Base-by-base conservation (phyloP, 2,329 filamentous ascomycete genomes). In the Hypoxylon rubiginosum region DNA sequence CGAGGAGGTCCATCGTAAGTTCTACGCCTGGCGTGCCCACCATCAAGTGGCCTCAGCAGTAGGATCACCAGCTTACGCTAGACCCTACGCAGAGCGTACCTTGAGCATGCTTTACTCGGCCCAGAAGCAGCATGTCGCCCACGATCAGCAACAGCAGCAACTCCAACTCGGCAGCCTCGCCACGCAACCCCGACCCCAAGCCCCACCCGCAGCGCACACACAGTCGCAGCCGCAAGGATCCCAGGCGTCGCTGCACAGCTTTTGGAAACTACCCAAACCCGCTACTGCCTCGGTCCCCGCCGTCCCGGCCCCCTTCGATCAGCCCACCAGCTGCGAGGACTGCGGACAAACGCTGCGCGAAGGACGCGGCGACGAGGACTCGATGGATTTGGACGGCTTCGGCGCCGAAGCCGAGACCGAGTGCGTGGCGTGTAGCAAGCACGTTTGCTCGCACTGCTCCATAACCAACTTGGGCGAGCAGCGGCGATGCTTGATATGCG, bases 401-500 rank as follows among this genome's bases (percentile, higher is more conserved):
- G 77, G 79, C 17, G 76, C 76, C 3, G 79, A 80, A 68, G 78
- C 76, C 17, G 74, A 77, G n/a, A 72, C 62, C 69, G 66, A 73
- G 3, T 89, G 87, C 57, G 80, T 79, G 8, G 80, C 78, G 0
- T 90, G 87, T 62, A 80, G 82, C 4, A 88, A 86, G 73, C 78
- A 82, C 10, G 85, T 90, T 13, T 90, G 87, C 76, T 86, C 84
- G 59, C 82, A 84, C 58, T 90, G 88, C 72, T 88, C 86, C 0
- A 81, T 89, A 43, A 87, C 84, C 65, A 86, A 87, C 66, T 77
- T 90, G 0, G 86, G 86, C 2, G 82, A 85, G 66, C 79, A 85
- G 70, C 80, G 84, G 63, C 78, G 82, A 43, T 90, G 87, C 68
- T 69, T 89, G 46, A 77, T 74, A 4, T 90, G 88, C 70, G 84